Base-by-base conservation (phyloP, 2,329 filamentous ascomycete species). In the Ceratocystis colombiana region DNA sequence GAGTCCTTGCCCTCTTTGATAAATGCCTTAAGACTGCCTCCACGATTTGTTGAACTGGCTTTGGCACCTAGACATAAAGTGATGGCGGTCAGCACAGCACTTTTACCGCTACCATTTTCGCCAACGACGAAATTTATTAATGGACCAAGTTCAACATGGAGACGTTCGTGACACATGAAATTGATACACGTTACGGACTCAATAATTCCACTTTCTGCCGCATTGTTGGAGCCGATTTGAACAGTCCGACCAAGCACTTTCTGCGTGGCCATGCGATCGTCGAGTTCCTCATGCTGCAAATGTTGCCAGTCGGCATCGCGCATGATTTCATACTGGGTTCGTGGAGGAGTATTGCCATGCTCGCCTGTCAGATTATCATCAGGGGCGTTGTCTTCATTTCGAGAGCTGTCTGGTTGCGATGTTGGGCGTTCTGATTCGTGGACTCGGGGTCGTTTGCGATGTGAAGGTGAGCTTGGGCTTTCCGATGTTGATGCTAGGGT, bases 121-220 rank as follows among this genome's bases (percentile, higher is more conserved):
- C 94, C 94, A 66, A 96, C 92, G 69, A 99, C 92, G 76, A 99
- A 99, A 76, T 99, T 99, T 75, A 99, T 95, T 46, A 96, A 79
- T 0, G 94, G 94, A 0, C 94, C 94, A n/a, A 99, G 80, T 66
- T 88, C 83, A 68, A 96, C 88, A 55, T 88, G 84, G 20, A 97
- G 82, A 66, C 87, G 86, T 57, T 85, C 80, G 74, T 99, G 94
- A 72, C 93, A 97, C 94, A 97, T 97, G 76, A 97, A 97, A 74
- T 96, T 96, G 71, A 85, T 83, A 74, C 91, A 95, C 46, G 86
- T 88, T 66, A 97, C 88, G 69, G 87, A 87, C 74, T 96, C 88
- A 61, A 97, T 88, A 65, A 97, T 93, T 1, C 90, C 92, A 71
- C 89, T 87, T 48, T 95, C 88, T 0, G 90, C 87, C 1, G 88